These are phyloP conservation scores for Helminthosporium solani DNA, from an alignment of 2,329 filamentous ascomycete genomes.

Conservation along the genomic window DNA sequence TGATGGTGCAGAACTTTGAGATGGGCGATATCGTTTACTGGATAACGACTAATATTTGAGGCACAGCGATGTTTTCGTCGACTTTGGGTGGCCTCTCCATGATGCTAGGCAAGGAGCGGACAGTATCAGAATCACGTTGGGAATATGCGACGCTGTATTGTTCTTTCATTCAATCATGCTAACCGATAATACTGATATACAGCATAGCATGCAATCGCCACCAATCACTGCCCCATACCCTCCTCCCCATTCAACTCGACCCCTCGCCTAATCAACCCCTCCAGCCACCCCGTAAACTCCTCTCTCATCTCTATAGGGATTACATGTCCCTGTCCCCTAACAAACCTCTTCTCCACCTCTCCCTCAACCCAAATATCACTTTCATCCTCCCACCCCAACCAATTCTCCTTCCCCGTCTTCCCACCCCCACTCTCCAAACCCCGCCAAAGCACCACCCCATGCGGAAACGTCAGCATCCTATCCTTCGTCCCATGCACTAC, in stretches of 20 bases:
- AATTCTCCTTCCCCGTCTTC: constrained; percentile 35
- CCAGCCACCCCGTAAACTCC: constrained; percentile 68
- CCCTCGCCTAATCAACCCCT: constrained; percentile 57
- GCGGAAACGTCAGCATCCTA: constrained; percentile 72
- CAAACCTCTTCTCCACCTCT: constrained; percentile 56
- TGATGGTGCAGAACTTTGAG: too few relatives aligned
- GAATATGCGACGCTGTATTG: too few relatives aligned
- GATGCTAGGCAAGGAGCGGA: too few relatives aligned
- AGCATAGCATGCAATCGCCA: too few relatives aligned
- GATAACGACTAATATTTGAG: too few relatives aligned
- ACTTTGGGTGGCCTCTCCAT: too few relatives aligned
- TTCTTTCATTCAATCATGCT: too few relatives aligned
- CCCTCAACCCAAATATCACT: constrained; percentile 42
- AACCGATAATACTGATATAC: too few relatives aligned
- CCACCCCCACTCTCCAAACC: constrained; percentile 60
- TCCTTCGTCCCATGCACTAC: constrained; percentile 76
- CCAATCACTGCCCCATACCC: constrained; percentile 2
- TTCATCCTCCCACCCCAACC: constrained; percentile 36
- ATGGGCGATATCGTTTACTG: too few relatives aligned
- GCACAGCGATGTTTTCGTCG: too few relatives aligned
- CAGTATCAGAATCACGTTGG: too few relatives aligned
- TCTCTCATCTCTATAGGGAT: constrained; percentile 68
- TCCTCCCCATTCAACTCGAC: constrained; percentile 47
- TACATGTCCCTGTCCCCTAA: constrained; percentile 75
- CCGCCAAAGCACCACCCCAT: constrained; percentile 68